phyloP scores from a whole-genome alignment of 768 basidiomycete genomes.

The Boletus rubroflammeus region DNA sequence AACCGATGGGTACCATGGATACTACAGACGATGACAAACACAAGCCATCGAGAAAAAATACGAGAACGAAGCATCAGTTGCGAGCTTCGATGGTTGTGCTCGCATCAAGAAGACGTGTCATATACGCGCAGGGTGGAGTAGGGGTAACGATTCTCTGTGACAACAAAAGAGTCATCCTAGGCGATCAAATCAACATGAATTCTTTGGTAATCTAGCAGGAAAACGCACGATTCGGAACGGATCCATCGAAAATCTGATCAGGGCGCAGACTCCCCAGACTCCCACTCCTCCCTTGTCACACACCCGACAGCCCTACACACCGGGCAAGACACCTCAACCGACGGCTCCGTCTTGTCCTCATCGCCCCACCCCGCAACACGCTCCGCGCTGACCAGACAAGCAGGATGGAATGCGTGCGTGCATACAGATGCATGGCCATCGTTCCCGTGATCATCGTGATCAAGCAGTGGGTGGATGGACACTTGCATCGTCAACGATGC shows the following conservation, averaged over 20 bases:
- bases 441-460: constrained; percentile 8
- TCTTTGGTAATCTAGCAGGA: background rate
- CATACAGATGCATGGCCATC: constrained; percentile 40
- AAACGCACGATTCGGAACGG: constrained; percentile 6
- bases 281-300: constrained; percentile 61
- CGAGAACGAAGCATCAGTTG: background rate
- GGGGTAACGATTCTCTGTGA: background rate
- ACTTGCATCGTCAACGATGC: constrained; percentile 21
- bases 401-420: constrained; percentile 64
- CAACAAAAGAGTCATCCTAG: background rate
- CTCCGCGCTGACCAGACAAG: constrained; percentile 67
- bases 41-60: background rate
- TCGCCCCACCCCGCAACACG: constrained; percentile 61
- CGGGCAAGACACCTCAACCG: constrained; percentile 71
- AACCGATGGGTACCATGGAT: constrained; percentile 18
- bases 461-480: constrained; percentile 21
- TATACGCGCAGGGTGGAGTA: background rate
- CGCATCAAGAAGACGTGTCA: constrained; percentile 6
- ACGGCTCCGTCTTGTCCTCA: constrained; percentile 37
- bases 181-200: background rate
- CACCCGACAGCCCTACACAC: constrained; percentile 64
- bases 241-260: constrained; percentile 8
- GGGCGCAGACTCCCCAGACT: constrained; percentile 38
- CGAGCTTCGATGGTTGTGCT: background rate
- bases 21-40: constrained; percentile 2